phyloP scores from a whole-genome alignment of 2,329 filamentous ascomycete genomes.

The Dothistroma septosporum region DNA sequence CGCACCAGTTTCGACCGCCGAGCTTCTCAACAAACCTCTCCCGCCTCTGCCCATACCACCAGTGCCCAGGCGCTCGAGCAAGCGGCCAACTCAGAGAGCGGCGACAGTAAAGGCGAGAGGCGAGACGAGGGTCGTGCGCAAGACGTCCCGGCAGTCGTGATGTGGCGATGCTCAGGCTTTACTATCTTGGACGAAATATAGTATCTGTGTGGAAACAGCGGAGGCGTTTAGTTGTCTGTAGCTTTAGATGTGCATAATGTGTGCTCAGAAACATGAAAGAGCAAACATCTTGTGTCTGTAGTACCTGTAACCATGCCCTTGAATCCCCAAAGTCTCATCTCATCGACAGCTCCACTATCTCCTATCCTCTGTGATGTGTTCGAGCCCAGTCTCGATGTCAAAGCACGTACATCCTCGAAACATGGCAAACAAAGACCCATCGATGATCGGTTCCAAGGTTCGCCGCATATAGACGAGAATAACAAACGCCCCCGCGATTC shows the following conservation, averaged over 20 bases:
- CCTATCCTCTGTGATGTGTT: background rate
- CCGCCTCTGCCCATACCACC: background rate
- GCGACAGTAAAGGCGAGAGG: background rate
- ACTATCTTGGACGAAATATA: constrained; percentile 4
- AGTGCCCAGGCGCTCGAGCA: background rate
- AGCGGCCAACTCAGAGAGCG: background rate
- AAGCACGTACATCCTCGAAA: background rate
- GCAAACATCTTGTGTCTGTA: constrained; percentile 1
- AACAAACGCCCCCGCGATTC: too few species aligned
- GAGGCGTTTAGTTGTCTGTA: background rate
- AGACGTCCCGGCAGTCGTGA: constrained; percentile 3
- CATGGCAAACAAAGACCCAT: background rate
- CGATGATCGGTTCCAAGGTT: too few species aligned
- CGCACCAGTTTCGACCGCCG: background rate
- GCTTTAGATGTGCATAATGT: constrained; percentile 1
- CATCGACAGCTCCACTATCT: too few species aligned
- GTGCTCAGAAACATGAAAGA: background rate
- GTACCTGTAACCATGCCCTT: background rate
- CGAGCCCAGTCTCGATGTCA: background rate
- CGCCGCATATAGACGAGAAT: too few species aligned
- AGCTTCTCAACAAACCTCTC: background rate
- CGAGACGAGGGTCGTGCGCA: background rate
- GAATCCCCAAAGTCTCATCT: background rate
- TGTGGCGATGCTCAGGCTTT: constrained; percentile 7
- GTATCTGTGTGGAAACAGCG: background rate